phyloP scores from a whole-genome alignment of 2,329 filamentous ascomycete species.

The Penicillium psychrosexuale region DNA sequence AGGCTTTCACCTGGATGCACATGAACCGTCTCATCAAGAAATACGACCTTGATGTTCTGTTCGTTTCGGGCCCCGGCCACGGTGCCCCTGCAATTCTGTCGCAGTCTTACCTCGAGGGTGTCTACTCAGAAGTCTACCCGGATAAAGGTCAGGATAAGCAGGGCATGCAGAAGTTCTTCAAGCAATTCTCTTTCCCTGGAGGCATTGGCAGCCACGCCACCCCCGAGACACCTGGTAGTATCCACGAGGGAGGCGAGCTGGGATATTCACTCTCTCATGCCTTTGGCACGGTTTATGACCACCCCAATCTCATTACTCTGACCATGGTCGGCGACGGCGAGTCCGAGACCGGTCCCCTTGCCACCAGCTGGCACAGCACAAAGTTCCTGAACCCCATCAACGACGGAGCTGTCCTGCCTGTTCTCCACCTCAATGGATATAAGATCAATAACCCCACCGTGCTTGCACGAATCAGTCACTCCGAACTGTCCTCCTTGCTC shows the following conservation, averaged over 20 bases:
- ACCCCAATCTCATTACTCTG: slow-evolving; percentile 69
- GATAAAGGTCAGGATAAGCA: slow-evolving; percentile 66
- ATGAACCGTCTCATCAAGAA: slow-evolving; percentile 81
- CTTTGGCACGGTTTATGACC: slow-evolving; percentile 72
- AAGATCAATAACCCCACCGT: slow-evolving; percentile 81
- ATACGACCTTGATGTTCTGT: slow-evolving; percentile 69
- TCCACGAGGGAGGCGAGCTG: slow-evolving; percentile 77
- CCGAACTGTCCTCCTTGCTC: slow-evolving; percentile 68
- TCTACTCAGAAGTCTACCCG: slow-evolving; percentile 74
- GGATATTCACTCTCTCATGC: slow-evolving; percentile 79
- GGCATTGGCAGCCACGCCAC: slow-evolving; percentile 76
- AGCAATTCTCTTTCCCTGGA: slow-evolving; percentile 77
- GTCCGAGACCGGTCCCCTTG: slow-evolving; percentile 74
- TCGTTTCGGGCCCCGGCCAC: slow-evolving; percentile 73
- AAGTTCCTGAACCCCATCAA: slow-evolving; percentile 78
- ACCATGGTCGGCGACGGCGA: slow-evolving; percentile 80
- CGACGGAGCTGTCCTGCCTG: slow-evolving; percentile 72
- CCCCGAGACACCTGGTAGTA: slow-evolving; percentile 71
- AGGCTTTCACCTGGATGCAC: slow-evolving; percentile 78
- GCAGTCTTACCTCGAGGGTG: slow-evolving; percentile 73
- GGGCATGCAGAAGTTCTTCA: slow-evolving; percentile 74
- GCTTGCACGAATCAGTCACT: slow-evolving; percentile 68
- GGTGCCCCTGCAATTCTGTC: slow-evolving; percentile 73
- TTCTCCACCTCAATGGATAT: slow-evolving; percentile 78
- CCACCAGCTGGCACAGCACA: slow-evolving; percentile 76